These are phyloP conservation scores for Pseudogymnoascus sp. DNA, from an alignment of 2,329 filamentous ascomycete species.

Conservation along the genomic window DNA sequence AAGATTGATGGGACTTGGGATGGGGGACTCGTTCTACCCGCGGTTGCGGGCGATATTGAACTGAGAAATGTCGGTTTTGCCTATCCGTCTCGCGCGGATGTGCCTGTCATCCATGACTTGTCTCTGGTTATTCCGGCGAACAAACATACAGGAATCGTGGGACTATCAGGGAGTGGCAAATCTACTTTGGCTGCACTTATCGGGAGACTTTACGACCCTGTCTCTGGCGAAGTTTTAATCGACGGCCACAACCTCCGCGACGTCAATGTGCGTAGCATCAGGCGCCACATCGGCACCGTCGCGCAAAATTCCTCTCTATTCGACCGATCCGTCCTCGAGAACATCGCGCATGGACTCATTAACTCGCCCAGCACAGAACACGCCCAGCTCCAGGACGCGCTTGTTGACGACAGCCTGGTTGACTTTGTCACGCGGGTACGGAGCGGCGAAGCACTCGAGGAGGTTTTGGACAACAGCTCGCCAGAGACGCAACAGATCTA, in stretches of 20 bases:
- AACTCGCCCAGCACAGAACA: conserved; percentile 32
- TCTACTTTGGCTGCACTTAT: conserved; percentile 34
- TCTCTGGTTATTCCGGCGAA: conserved; percentile 26
- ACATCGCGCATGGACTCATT: conserved; percentile 41
- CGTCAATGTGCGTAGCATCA: conserved; percentile 18
- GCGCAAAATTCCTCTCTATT: conserved; percentile 24
- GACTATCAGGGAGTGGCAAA: conserved; percentile 35
- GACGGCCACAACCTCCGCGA: conserved; percentile 17
- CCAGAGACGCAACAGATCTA: neutral
- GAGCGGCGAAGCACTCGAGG: neutral
- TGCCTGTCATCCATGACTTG: conserved; percentile 26
- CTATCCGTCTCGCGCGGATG: conserved; percentile 26
- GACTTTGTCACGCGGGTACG: conserved; percentile 32
- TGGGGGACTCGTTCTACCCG: conserved; percentile 11
- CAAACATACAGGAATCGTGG: conserved; percentile 35
- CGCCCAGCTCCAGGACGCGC: conserved; percentile 33
- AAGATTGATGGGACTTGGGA: conserved; percentile 17
- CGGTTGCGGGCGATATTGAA: conserved; percentile 23
- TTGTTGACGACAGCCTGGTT: conserved; percentile 31
- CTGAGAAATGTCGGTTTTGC: conserved; percentile 27
- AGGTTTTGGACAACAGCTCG: conserved; percentile 7
- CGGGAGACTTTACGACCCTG: conserved; percentile 38
- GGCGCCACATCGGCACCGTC: conserved; percentile 13
- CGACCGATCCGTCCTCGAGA: conserved; percentile 38
- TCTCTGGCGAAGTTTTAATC: conserved; percentile 33